These are phyloP conservation scores for Nakaseomyces nivariensis DNA, from an alignment of 1,139 yeast genomes.

Conservation along the genomic window DNA sequence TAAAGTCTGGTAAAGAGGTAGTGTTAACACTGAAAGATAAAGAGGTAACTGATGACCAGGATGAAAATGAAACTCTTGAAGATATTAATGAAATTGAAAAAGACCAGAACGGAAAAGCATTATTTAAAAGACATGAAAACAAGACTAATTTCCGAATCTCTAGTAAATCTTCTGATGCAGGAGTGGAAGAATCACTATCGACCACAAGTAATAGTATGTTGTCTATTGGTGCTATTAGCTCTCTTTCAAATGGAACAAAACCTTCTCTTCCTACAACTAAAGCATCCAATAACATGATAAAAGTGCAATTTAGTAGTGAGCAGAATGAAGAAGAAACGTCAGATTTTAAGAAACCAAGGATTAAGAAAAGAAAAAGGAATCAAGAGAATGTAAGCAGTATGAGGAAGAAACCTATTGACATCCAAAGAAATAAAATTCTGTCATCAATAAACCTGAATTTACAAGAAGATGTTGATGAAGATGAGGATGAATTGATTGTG, in stretches of 20 bases:
- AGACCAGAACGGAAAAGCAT: conserved; percentile 12
- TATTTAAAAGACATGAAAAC: background rate
- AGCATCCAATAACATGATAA: conserved; percentile 10
- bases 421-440: conserved; percentile 25
- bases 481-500: conserved; percentile 36
- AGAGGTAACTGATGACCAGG: conserved; percentile 40
- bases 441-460: conserved; percentile 14
- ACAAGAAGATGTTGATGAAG: conserved; percentile 32
- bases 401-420: conserved; percentile 11
- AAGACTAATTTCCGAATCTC: conserved; percentile 11
- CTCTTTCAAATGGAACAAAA: background rate
- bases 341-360: conserved; percentile 25
- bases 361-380: conserved; percentile 22
- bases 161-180: too few relatives aligned
- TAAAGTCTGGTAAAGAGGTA: conserved; percentile 31
- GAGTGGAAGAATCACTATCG: background rate
- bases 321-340: conserved; percentile 12
- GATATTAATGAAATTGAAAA: conserved; percentile 10
- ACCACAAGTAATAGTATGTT: conserved; percentile 1
- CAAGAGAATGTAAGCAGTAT: conserved; percentile 8
- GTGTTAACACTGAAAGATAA: conserved; percentile 60
- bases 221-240: conserved; percentile 12
- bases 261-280: background rate
- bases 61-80: conserved; percentile 17
- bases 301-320: conserved; percentile 11